Percentiles rank a stretch among this genome's conserved stretches.
Evolutionary conservation across 805 yeast species (phyloP).

Genomic region (Tetrapisispora fleetii): DNA sequence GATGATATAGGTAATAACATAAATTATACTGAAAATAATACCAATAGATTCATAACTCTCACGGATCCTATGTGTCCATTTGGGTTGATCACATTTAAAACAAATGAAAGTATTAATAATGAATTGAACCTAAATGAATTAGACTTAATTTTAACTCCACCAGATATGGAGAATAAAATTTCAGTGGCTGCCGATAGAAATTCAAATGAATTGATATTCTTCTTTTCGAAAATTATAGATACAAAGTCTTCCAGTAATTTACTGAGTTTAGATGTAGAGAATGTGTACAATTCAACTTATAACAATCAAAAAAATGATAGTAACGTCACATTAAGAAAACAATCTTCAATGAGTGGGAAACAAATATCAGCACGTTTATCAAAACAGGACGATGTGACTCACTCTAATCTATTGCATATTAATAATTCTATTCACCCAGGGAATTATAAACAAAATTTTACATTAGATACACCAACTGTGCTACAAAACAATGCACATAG

Average conservation of each 20-base stretch:
- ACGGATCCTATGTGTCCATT: slow-evolving; percentile 68
- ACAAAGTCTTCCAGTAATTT: not conserved
- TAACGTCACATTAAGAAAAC: not conserved
- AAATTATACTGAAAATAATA: not conserved
- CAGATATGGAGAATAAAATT: slow-evolving; percentile 21
- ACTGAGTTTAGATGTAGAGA: not conserved
- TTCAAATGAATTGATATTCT: slow-evolving; percentile 14
- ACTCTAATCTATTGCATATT: not conserved
- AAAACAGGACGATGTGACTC: not conserved
- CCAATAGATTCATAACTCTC: slow-evolving; percentile 46
- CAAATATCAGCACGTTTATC: not conserved
- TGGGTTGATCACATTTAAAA: slow-evolving; percentile 60
- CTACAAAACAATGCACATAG: slow-evolving; percentile 8
- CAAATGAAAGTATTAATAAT: slow-evolving; percentile 37
- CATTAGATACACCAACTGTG: not conserved
- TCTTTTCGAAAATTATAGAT: slow-evolving; percentile 14
- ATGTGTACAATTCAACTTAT: not conserved
- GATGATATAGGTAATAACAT: slow-evolving; percentile 3
- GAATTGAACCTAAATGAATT: slow-evolving; percentile 21
- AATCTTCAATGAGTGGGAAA: not conserved
- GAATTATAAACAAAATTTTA: not conserved
- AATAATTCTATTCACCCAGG: not conserved
- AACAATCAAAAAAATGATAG: not conserved
- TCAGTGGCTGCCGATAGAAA: slow-evolving; percentile 17
- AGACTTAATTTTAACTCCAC: slow-evolving; percentile 20